Conservation (phyloP, 495 filamentous ascomycete genomes). For the Trichocladium uniseriatum region DNA sequence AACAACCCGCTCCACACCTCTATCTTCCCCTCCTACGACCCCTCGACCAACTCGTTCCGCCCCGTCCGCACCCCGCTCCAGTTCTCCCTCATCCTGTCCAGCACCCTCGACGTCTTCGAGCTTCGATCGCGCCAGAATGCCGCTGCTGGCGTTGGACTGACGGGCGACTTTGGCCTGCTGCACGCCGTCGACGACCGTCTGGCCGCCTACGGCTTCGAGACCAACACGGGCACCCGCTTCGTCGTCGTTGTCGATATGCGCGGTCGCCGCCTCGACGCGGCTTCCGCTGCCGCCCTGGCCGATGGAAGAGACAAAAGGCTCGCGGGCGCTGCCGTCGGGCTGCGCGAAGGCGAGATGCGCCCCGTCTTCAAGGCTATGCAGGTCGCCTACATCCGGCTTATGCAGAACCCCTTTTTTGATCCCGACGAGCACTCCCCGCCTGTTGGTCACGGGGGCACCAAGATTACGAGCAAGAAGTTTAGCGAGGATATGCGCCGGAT, state of each 20-base stretch:
- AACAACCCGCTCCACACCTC: conserved; percentile 93
- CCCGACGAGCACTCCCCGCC: conserved; percentile 71
- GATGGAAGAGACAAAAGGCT: conserved; percentile 14
- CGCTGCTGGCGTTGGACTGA: conserved; percentile 43
- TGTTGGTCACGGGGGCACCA: conserved; percentile 44
- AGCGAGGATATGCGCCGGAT: conserved; percentile 73
- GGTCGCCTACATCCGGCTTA: conserved; percentile 74
- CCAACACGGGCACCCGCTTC: conserved; percentile 90
- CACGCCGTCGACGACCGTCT: conserved; percentile 89
- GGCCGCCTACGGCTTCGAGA: conserved; percentile 88
- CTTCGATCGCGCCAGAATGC: conserved; percentile 58
- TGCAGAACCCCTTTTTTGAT: conserved; percentile 93
- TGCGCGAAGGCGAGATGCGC: conserved; percentile 77
- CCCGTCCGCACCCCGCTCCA: conserved; percentile 58
- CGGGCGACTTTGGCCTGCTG: conserved; percentile 80
- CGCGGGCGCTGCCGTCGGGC: conserved; percentile 35
- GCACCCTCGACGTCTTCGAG: conserved; percentile 89
- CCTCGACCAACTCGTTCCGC: conserved; percentile 31
- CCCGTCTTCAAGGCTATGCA: conserved; percentile 82
- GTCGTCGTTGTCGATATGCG: conserved; percentile 82
- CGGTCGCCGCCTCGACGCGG: conserved; percentile 40
- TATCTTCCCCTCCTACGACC: conserved; percentile 66
- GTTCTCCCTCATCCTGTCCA: conserved; percentile 84
- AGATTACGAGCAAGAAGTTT: conserved; percentile 74
- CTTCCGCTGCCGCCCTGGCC: conserved; percentile 13